phyloP scores from a whole-genome alignment of 2,329 filamentous ascomycete species.

The Lasiodiplodia sp. region DNA sequence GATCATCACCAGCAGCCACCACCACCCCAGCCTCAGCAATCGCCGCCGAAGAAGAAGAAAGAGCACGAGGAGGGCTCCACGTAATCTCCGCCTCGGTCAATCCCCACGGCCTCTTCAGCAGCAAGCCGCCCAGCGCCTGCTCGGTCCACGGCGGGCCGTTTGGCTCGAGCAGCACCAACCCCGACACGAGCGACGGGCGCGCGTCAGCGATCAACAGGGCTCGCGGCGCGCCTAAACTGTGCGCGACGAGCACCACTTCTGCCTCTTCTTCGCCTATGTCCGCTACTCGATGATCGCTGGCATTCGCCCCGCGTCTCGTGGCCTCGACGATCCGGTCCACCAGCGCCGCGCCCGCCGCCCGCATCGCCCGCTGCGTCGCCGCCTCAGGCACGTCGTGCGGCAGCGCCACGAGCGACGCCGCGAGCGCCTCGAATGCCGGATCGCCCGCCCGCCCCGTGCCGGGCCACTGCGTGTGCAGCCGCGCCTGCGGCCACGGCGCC shows the following conservation, averaged over 20 bases:
- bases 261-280: neutral
- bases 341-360: neutral
- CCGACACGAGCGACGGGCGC: neutral
- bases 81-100: neutral
- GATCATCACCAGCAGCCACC: neutral
- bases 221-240: neutral
- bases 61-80: neutral
- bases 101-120: neutral
- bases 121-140: neutral
- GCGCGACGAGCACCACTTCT: neutral
- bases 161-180: slow-evolving; percentile 51
- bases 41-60: neutral
- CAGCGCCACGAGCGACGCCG: neutral
- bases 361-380: slow-evolving; percentile 41
- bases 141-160: slow-evolving; percentile 1
- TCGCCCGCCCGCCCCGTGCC: slow-evolving; percentile 46
- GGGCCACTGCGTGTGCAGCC: slow-evolving; percentile 53
- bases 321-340: slow-evolving; percentile 54
- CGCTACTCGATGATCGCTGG: too few species aligned
- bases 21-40: neutral
- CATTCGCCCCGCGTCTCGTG: slow-evolving; percentile 36
- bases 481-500: slow-evolving; percentile 52
- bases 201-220: neutral
- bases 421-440: slow-evolving; percentile 37
- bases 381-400: slow-evolving; percentile 42